Conservation (phyloP, 2,329 filamentous ascomycete genomes). For the Fusarium multiceps region DNA sequence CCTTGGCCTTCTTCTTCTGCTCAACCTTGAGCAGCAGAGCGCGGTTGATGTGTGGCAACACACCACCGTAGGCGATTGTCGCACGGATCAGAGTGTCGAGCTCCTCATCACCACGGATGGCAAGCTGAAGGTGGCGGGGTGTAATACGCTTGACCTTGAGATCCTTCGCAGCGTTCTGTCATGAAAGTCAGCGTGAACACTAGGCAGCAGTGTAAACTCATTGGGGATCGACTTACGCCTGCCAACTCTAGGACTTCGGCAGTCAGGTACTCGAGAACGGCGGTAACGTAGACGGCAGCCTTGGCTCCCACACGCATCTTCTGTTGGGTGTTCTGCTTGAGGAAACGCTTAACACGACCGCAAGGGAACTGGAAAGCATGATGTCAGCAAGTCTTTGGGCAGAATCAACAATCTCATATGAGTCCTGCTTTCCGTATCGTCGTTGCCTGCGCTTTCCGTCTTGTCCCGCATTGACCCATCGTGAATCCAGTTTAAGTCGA, state of each 20-base stretch:
- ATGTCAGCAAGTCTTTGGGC: conserved; percentile 38
- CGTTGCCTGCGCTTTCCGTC: conserved; percentile 28
- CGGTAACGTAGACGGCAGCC: conserved; percentile 97
- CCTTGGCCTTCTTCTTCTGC: conserved; percentile 90
- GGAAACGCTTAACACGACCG: conserved; percentile 99
- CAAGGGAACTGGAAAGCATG: conserved; percentile 82
- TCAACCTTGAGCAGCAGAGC: conserved; percentile 95
- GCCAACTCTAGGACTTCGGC: conserved; percentile 98
- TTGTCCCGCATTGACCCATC: conserved; percentile 26
- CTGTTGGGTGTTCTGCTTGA: conserved; percentile 99
- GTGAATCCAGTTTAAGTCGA: conserved; percentile 12
- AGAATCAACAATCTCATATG: conserved; percentile 15
- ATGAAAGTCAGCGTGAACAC: conserved; percentile 33
- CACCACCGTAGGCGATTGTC: conserved; percentile 98
- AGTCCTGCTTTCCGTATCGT: conserved; percentile 13
- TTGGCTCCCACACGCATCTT: conserved; percentile 99
- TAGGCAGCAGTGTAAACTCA: conserved; percentile 24
- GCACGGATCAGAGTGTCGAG: conserved; percentile 96
- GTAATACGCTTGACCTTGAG: conserved; percentile 99
- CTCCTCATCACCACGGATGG: conserved; percentile 98
- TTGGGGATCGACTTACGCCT: conserved; percentile 69
- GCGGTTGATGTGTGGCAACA: conserved; percentile 98
- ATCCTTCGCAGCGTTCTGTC: conserved; percentile 94
- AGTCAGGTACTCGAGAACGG: conserved; percentile 97
- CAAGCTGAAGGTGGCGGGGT: conserved; percentile 95